Percentiles rank a stretch among this genome's conserved stretches.
Conservation (phyloP, 345 rosid species). For the Clarkia xantiana region DNA sequence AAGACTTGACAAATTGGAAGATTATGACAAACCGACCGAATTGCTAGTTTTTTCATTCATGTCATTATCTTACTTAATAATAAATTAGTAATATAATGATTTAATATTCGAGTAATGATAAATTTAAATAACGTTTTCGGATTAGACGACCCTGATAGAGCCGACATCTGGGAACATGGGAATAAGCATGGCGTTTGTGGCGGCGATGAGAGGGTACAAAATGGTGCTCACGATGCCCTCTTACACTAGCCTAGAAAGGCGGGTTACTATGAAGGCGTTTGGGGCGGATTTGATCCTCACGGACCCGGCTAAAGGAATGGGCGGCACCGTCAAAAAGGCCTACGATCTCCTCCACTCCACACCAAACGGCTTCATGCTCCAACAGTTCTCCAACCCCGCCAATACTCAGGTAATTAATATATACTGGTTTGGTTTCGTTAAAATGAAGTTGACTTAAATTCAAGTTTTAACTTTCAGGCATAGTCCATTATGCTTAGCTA, state of each 20-base stretch:
- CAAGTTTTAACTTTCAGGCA: no score
- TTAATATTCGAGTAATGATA: no score
- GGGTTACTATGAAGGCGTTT: slow-evolving; percentile 87
- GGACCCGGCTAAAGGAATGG: slow-evolving; percentile 95
- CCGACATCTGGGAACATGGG: slow-evolving; percentile 99
- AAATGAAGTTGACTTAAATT: no score
- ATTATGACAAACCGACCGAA: no score
- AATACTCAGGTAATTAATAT: slow-evolving; percentile 51
- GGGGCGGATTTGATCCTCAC: slow-evolving; percentile 90
- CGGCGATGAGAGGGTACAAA: slow-evolving; percentile 79
- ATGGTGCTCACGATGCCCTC: slow-evolving; percentile 95
- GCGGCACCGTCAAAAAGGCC: slow-evolving; percentile 90
- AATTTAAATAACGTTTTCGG: neutral
- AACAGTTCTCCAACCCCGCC: slow-evolving; percentile 83
- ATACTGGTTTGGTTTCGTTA: no score
- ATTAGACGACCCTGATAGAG: slow-evolving; percentile 74
- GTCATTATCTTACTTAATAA: no score
- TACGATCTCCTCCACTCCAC: slow-evolving; percentile 61
- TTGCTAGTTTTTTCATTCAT: no score
- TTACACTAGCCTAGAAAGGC: slow-evolving; percentile 91
- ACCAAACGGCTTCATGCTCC: slow-evolving; percentile 65
- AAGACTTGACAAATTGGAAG: no score
- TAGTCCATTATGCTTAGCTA: no score
- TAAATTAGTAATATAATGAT: no score
- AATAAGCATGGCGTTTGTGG: slow-evolving; percentile 89